phyloP scores from a whole-genome alignment of 768 basidiomycete species.

The Glaciozyma antarctica region DNA sequence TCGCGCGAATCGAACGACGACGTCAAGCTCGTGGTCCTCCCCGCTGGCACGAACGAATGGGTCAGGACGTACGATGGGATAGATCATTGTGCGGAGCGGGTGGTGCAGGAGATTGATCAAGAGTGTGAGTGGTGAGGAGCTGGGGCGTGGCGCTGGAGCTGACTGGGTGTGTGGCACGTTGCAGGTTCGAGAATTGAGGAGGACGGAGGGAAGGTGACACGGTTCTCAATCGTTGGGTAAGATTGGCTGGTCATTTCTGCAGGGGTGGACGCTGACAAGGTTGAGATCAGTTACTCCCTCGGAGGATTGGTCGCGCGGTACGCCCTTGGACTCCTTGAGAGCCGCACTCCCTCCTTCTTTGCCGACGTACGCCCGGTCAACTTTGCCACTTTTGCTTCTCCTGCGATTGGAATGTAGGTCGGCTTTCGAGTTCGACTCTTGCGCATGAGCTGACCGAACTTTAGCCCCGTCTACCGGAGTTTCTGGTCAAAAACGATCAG shows the following conservation, averaged over 20 bases:
- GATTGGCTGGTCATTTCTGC: background rate
- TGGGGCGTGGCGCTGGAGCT: too few species aligned
- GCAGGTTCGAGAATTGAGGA: constrained; percentile 6
- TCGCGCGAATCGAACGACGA: background rate
- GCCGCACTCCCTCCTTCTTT: constrained; percentile 50
- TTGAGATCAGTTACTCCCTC: constrained; percentile 55
- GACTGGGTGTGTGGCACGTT: too few species aligned
- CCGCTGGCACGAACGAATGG: background rate
- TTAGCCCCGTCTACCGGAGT: constrained; percentile 53
- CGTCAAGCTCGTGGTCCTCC: background rate
- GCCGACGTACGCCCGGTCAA: constrained; percentile 60
- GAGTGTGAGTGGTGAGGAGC: background rate
- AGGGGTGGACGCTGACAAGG: background rate
- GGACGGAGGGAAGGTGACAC: constrained; percentile 49
- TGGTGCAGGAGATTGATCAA: constrained; percentile 5
- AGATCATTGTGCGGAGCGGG: constrained; percentile 9
- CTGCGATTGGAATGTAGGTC: constrained; percentile 53
- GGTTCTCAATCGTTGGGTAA: constrained; percentile 29
- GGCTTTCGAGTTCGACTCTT: background rate
- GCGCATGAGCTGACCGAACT: background rate
- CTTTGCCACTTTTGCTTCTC: constrained; percentile 75
- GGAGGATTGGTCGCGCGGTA: constrained; percentile 77
- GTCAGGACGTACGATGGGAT: constrained; percentile 2
- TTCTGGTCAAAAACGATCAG: constrained; percentile 50
- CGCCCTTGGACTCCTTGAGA: constrained; percentile 51